These are phyloP conservation scores for Tritrichomonas foetus DNA, from an alignment of 208 protist species.

Conservation along the genomic window DNA sequence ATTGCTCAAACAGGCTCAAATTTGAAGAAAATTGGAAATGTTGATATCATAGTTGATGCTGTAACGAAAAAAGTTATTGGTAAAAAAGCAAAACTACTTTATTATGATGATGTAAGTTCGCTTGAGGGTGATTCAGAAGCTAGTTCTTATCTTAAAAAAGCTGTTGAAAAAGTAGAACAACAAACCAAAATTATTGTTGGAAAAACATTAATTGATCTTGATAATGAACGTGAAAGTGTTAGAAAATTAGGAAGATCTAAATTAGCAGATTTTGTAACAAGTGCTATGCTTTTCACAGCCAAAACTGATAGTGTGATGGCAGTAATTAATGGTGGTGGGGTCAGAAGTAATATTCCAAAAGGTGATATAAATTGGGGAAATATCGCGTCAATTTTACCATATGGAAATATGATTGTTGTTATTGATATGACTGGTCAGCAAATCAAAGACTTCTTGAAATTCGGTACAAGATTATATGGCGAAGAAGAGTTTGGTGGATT, in stretches of 20 bases:
- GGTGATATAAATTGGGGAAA: background rate
- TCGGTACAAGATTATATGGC: background rate
- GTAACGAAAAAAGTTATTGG: background rate
- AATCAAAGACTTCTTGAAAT: background rate
- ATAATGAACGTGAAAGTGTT: background rate
- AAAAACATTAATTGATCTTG: background rate
- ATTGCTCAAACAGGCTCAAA: background rate
- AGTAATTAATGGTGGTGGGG: background rate
- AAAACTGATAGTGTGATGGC: background rate
- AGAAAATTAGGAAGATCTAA: background rate
- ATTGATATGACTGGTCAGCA: background rate
- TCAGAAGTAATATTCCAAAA: background rate
- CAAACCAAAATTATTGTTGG: background rate
- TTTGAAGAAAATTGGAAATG: background rate
- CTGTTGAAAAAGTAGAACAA: background rate
- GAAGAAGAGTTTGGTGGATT: background rate
- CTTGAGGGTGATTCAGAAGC: background rate
- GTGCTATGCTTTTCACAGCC: background rate
- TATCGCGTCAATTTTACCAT: background rate
- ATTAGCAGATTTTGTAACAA: background rate
- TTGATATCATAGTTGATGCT: background rate
- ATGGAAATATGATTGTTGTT: background rate
- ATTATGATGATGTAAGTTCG: background rate
- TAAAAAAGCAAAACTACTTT: background rate
- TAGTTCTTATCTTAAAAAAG: background rate